phyloP scores from a whole-genome alignment of 2,329 filamentous ascomycete genomes.

The Sporothrix luriei region DNA sequence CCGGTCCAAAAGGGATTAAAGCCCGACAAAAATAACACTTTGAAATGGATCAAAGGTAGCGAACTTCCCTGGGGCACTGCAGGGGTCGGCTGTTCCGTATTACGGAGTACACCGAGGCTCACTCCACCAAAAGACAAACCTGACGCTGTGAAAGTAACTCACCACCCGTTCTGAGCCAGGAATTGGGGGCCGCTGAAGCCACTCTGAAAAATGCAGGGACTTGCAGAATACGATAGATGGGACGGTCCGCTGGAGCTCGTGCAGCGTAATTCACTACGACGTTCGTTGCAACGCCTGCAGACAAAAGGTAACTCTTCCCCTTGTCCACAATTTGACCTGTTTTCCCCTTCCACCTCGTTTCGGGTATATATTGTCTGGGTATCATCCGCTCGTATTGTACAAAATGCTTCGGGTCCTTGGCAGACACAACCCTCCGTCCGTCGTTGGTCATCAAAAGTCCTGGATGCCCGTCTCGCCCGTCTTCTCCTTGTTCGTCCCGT shows the following conservation, averaged over 20 bases:
- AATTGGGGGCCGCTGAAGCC: slow-evolving; percentile 10
- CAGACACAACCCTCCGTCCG: not conserved
- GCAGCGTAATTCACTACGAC: too few relatives aligned
- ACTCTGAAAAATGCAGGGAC: slow-evolving; percentile 15
- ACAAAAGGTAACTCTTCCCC: too few relatives aligned
- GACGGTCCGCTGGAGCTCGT: not conserved
- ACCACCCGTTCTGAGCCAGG: not conserved
- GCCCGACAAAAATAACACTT: not conserved
- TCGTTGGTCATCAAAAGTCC: slow-evolving; percentile 58
- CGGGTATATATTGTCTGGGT: not conserved
- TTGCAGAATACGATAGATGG: not conserved
- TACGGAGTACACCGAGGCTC: too few relatives aligned
- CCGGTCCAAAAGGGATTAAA: not conserved
- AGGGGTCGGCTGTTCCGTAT: not conserved
- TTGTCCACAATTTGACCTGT: slow-evolving; percentile 3
- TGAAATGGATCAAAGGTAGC: not conserved
- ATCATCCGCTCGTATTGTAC: not conserved
- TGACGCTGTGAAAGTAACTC: not conserved
- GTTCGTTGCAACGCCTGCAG: too few relatives aligned
- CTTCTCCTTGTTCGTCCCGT: slow-evolving; percentile 41
- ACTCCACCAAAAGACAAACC: not conserved
- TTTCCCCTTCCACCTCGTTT: not conserved
- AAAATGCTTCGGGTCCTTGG: too few relatives aligned
- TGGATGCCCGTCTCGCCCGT: slow-evolving; percentile 70
- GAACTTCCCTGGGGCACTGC: not conserved